Evolutionary conservation across 768 basidiomycete genomes (phyloP).

Genomic region (Boletellus sp.): DNA sequence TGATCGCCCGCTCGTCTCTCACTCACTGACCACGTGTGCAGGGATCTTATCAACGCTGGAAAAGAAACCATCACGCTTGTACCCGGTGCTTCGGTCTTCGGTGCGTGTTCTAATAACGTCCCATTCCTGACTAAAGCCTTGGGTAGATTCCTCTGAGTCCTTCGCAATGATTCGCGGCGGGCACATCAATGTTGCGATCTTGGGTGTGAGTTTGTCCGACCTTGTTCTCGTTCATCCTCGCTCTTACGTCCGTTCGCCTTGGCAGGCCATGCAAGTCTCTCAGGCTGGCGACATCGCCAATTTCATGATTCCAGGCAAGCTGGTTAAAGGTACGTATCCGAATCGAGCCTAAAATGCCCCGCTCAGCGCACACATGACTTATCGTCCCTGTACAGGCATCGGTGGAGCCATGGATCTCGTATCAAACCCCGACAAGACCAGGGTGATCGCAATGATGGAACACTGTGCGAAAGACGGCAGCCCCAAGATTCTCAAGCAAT

Average conservation of each 20-base stretch:
- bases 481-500: conserved; percentile 82
- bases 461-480: conserved; percentile 87
- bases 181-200: conserved; percentile 89
- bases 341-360: neutral
- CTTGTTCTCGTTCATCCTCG: neutral
- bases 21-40: conserved; percentile 26
- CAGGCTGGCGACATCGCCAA: conserved; percentile 92
- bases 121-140: neutral
- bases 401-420: conserved; percentile 97
- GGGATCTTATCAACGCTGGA: conserved; percentile 91
- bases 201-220: conserved; percentile 59
- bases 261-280: conserved; percentile 91
- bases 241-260: conserved; percentile 2
- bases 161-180: conserved; percentile 98
- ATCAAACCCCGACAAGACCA: conserved; percentile 94
- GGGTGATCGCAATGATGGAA: conserved; percentile 86
- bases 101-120: conserved; percentile 37
- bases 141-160: conserved; percentile 77
- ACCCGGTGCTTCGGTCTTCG: conserved; percentile 89
- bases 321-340: conserved; percentile 63
- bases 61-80: conserved; percentile 93
- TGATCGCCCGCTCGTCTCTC: neutral
- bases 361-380: neutral
- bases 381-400: conserved; percentile 58
- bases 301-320: conserved; percentile 97